These are phyloP conservation scores for Colletotrichum sp. DNA, from an alignment of 2,329 filamentous ascomycete species.

Conservation along the genomic window DNA sequence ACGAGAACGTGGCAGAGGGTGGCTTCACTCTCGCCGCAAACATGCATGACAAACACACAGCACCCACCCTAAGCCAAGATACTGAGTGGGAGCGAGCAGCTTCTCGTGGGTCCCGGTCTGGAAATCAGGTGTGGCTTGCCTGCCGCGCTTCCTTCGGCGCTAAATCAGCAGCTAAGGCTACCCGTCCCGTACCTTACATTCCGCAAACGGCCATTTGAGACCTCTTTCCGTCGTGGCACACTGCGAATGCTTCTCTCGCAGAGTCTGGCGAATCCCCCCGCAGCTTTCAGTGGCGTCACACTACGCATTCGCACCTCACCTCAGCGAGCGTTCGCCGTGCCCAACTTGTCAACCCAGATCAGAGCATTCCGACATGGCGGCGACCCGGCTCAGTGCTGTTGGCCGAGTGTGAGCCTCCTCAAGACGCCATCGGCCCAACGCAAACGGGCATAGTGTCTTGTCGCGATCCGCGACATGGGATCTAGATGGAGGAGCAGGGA, in stretches of 20 bases:
- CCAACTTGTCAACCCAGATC: background rate
- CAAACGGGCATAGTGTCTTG: constrained; percentile 10
- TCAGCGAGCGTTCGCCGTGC: background rate
- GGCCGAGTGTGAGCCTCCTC: background rate
- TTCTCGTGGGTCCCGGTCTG: background rate
- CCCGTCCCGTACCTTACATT: constrained; percentile 17
- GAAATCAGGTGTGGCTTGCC: constrained; percentile 18
- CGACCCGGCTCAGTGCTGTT: background rate
- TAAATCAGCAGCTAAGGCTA: background rate
- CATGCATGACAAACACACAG: background rate
- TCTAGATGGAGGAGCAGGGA: background rate
- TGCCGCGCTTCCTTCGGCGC: constrained; percentile 5
- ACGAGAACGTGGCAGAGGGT: constrained; percentile 1
- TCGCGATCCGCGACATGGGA: constrained; percentile 7
- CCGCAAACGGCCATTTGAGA: constrained; percentile 7
- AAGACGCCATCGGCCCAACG: constrained; percentile 1
- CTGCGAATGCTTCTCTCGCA: background rate
- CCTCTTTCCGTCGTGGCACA: background rate
- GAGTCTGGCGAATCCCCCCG: background rate
- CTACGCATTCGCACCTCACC: background rate
- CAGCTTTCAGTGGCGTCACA: constrained; percentile 3
- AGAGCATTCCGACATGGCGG: background rate
- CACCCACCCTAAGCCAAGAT: background rate
- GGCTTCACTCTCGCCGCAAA: constrained; percentile 4
- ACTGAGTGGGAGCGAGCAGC: background rate